Percentiles rank a stretch among this genome's conserved stretches.
phyloP scores from a whole-genome alignment of 2,329 filamentous ascomycete genomes.

The Periglandula ipomoeae region DNA sequence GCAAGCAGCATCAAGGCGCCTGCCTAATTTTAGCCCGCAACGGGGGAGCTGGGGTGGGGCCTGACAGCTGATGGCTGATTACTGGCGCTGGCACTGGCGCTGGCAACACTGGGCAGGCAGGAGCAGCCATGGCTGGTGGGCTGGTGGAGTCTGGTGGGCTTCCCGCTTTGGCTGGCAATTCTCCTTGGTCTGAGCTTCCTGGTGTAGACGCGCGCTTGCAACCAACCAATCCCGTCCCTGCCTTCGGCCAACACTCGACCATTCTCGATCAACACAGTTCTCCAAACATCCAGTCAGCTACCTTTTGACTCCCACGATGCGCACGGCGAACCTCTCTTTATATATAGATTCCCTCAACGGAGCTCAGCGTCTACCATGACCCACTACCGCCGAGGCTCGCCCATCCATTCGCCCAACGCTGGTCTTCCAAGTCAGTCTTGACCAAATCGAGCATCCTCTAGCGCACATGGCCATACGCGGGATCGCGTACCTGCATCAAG shows the following conservation, averaged over 20 bases:
- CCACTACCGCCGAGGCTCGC: background rate
- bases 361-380: background rate
- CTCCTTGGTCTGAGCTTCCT: too few relatives aligned
- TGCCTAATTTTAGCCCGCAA: too few relatives aligned
- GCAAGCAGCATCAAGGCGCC: too few relatives aligned
- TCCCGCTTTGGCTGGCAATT: too few relatives aligned
- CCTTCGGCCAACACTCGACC: background rate
- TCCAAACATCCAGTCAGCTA: background rate
- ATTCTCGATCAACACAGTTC: background rate
- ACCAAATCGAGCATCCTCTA: background rate
- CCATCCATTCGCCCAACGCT: background rate
- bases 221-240: slow-evolving; percentile 1
- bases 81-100: too few relatives aligned
- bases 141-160: too few relatives aligned
- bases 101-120: background rate
- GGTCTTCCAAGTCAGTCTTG: background rate
- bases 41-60: background rate
- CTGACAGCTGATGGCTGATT: background rate
- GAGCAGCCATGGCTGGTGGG: too few relatives aligned
- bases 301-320: background rate
- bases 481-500: slow-evolving; percentile 1
- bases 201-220: slow-evolving; percentile 7
- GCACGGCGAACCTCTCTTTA: background rate
- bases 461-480: background rate
- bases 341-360: background rate